Evolutionary conservation across 192 early-diverging fungal species (phyloP), one percentile per base, ranked within the genome.

Genomic region (Dissophora ornata): DNA sequence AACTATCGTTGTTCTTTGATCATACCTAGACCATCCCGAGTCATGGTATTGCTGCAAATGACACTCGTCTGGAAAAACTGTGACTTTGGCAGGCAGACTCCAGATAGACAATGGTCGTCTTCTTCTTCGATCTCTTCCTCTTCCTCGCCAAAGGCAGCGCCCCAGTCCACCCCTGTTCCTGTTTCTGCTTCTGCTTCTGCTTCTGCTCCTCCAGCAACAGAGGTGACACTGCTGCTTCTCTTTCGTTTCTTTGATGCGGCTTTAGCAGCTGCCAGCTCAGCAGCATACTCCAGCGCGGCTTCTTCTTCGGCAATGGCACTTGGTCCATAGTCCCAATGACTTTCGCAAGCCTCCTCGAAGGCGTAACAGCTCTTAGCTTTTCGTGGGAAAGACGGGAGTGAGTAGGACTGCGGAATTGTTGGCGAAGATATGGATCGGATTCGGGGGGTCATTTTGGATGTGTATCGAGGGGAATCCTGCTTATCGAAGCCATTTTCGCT

Each of bases 11-110:
- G 24, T 22, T 8, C 18, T 1, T 18, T 16, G 29, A 3, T 1
- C 11, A 26, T 67, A 77, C 73, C 73, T 9, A 77, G 54, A 15
- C 59, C 73, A 67, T 77, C 73, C 9, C 73, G 51, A 18, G 73
- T 42, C 73, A 77, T 77, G 12, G 73, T 77, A 36, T 77, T 77
- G 30, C 73, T 77, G 28, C 73, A 77, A 6, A 77, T 77, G 19
- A 77, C 59, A 29, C 73, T 77, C 0, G 73, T 77, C 28, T 42
- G 51, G 26, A 77, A 67, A 19, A 67, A 77, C 32, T 57, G 63
- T 9, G 73, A 77, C 0, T 34, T 29, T 0, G 73, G 73, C 1
- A 62, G 16, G 45, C 63, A 67, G 18, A 77, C 2, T n/a, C 73
- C 73, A 7, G 73, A 67, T 15, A 67, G 33, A 41, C 59, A 67